Evolutionary conservation across 2,329 filamentous ascomycete genomes (phyloP), one percentile per base, ranked within the genome.

Genomic region (Aspergillus alliaceus): DNA sequence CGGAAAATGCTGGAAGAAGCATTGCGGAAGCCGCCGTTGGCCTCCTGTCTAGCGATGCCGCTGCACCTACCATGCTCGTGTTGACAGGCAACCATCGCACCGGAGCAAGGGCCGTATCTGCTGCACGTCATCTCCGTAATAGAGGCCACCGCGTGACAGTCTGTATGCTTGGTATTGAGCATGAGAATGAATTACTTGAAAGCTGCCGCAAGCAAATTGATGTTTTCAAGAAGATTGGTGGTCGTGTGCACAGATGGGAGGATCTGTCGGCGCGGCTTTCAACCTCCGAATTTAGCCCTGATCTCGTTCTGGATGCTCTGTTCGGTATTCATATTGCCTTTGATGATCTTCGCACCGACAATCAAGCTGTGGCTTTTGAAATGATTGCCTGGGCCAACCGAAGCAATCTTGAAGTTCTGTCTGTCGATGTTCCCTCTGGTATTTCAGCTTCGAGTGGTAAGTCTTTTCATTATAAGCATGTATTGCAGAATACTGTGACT

Each of bases 51-150:
- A 81, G 80, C 51, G 75, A 79, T 49, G 76, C 80, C 35, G 75
- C 79, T 15, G 76, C 80, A 29, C 82, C 84, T 0, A 83, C 85
- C 6, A 80, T 88, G 50, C 86, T 96, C 22, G 85, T 98, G 6
- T 81, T 98, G n/a, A 93, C 91, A 0, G 93, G 95, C n/a, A 98
- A 97, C 73, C 93, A 96, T 74, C 91, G 91, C 64, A 92, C 89
- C 1, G 93, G 93, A 37, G 88, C 90, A 35, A 84, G 93, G 57
- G 91, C 92, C 3, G 82, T 98, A 53, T 90, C 91, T 14, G 92
- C 92, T 4, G 92, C 89, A 27, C 86, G 95, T 4, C 93, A 98
- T 72, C 83, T 98, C 8, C 86, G 90, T 51, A 93, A 93, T 69
- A 90, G 93, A 62, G 90, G 90, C 20, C 80, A 91, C 54, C 88